Base-by-base conservation (phyloP, 2,329 filamentous ascomycete genomes). In the Alternaria ventricosa region DNA sequence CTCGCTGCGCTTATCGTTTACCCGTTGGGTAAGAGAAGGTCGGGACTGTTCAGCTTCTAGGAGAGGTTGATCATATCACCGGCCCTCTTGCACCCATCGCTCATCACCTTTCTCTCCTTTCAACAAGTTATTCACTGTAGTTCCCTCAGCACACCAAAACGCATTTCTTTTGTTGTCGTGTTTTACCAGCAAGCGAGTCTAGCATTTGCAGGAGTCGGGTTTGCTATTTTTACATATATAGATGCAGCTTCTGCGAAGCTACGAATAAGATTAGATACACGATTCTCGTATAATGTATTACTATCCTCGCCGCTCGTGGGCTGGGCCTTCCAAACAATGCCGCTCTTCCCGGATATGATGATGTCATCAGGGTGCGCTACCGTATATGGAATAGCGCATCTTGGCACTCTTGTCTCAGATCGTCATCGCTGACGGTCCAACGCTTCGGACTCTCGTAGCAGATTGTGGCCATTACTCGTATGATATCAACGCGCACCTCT, bases 1-100 rank as follows among this genome's bases (percentile, higher is more conserved):
- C 67, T 85, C 54, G 81, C 80, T 44, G 83, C 84, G 4, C 74
- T 85, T 45, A 73, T 85, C 7, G 82, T 85, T 5, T 85, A 85
- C 74, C 84, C 84, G 2, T 76, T 84, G 30, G 83, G 84, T 9
- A 85, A 85, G 78, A 81, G 78, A 72, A 78, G 83, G 66, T 82
- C 79, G 55, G 76, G 76, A 6, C 54, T 79, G 44, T 79, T 79
- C 59, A 79, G 75, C 57, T 79, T 79, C 55, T 79, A 71, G 49
- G 20, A 13, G 3, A 27, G 13, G 13, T 28, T 41, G 7, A 6
- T 5, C 36, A 8, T 23, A 10, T 22, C 15, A n/a, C 30, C 20
- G 13, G 20, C 30, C 3, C 11, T 41, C 49, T 25, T 4, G 9
- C 18, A 6, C n/a, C 6, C n/a, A 8, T 7, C 20, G 9, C 20